These are phyloP conservation scores for Cyberlindnera petersonii DNA, from an alignment of 805 yeast genomes.

Conservation along the genomic window DNA sequence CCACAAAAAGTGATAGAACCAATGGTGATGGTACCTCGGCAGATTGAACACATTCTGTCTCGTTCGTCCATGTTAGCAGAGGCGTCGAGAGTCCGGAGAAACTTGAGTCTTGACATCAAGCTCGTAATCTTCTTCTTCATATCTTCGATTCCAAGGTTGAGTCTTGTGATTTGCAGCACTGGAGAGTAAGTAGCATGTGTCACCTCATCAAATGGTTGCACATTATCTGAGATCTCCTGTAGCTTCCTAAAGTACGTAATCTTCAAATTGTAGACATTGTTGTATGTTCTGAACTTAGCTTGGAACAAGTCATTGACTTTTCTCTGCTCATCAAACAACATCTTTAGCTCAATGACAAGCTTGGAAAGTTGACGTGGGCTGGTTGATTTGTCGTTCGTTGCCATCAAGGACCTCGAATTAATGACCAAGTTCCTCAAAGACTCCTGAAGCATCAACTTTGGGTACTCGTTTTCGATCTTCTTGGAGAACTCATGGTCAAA, in stretches of 20 bases:
- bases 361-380: slow-evolving; percentile 11
- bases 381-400: not conserved
- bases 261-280: slow-evolving; percentile 72
- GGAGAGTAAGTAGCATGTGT: no score
- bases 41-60: slow-evolving; percentile 65
- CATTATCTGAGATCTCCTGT: slow-evolving; percentile 83
- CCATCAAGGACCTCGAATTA: slow-evolving; percentile 12
- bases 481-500: slow-evolving; percentile 12
- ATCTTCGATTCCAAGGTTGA: no score
- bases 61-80: slow-evolving; percentile 19
- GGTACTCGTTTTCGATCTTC: slow-evolving; percentile 12
- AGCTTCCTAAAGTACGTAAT: slow-evolving; percentile 79
- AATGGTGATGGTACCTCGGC: slow-evolving; percentile 61
- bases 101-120: slow-evolving; percentile 36
- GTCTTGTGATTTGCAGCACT: no score
- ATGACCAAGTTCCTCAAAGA: slow-evolving; percentile 18
- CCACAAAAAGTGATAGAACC: slow-evolving; percentile 91
- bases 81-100: slow-evolving; percentile 32
- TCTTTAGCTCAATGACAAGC: slow-evolving; percentile 22
- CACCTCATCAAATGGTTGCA: slow-evolving; percentile 45
- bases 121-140: not conserved
- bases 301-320: slow-evolving; percentile 25
- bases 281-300: slow-evolving; percentile 48
- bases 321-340: slow-evolving; percentile 32
- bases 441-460: not conserved